phyloP scores from a whole-genome alignment of 768 basidiomycete genomes.

The Saitozyma sp. region DNA sequence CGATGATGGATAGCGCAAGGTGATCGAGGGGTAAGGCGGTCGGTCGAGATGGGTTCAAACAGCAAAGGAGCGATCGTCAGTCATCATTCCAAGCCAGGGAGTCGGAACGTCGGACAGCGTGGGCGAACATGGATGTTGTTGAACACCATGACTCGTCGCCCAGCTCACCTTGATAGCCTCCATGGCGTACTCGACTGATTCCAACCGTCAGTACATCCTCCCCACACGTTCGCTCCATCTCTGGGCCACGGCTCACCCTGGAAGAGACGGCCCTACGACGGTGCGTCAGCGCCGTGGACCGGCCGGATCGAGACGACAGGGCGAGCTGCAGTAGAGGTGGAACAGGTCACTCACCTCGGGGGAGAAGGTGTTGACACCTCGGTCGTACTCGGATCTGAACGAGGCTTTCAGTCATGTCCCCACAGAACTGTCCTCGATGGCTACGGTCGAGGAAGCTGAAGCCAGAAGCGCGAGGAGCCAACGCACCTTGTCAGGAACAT shows the following conservation, averaged over 20 bases:
- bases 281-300: conserved; percentile 8
- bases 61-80: no score
- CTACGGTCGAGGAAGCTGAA: not conserved
- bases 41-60: no score
- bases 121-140: no score
- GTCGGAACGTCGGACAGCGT: no score
- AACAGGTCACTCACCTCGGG: conserved; percentile 59
- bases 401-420: conserved; percentile 3
- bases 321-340: no score
- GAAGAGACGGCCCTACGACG: conserved; percentile 79
- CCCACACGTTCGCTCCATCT: not conserved
- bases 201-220: conserved; percentile 8
- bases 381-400: conserved; percentile 60
- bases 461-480: not conserved
- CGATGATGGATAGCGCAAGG: no score
- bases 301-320: not conserved
- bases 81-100: no score
- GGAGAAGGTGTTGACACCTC: conserved; percentile 98
- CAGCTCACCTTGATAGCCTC: conserved; percentile 88
- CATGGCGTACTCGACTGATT: conserved; percentile 94
- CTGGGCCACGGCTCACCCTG: conserved; percentile 66
- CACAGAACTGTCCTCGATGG: not conserved
- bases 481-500: conserved; percentile 50
- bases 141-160: not conserved
- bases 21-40: no score